Evolutionary conservation across 1,139 yeast species (phyloP).

Genomic region (Tardiomyces digboiensis): DNA sequence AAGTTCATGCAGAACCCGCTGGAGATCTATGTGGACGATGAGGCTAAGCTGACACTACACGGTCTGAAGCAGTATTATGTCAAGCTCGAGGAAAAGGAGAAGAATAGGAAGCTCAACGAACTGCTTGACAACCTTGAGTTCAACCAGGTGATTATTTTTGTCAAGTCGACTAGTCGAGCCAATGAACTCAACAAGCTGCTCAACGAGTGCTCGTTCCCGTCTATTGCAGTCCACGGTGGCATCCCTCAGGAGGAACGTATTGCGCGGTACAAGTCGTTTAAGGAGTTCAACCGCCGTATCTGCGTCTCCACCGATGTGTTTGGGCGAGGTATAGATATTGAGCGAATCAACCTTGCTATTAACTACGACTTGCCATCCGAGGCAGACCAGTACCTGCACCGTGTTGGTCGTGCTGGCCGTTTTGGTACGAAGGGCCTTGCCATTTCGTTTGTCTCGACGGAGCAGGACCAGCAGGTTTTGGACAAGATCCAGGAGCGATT

Average conservation of each 20-base stretch:
- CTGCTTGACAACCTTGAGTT: conserved; percentile 91
- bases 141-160: conserved; percentile 97
- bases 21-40: conserved; percentile 97
- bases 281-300: conserved; percentile 97
- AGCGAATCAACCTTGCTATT: conserved; percentile 96
- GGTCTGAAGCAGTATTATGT: conserved; percentile 96
- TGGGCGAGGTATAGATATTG: conserved; percentile 99
- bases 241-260: conserved; percentile 98
- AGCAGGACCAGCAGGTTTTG: conserved; percentile 84
- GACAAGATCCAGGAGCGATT: conserved; percentile 94
- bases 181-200: conserved; percentile 83
- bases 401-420: conserved; percentile 99
- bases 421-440: conserved; percentile 99
- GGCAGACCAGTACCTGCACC: conserved; percentile 97
- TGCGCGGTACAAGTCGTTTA: conserved; percentile 90
- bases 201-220: conserved; percentile 93
- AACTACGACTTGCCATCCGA: conserved; percentile 79
- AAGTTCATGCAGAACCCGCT: conserved; percentile 97
- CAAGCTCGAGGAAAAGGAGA: conserved; percentile 83
- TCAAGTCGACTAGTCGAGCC: conserved; percentile 87
- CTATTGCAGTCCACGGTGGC: conserved; percentile 94
- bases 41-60: conserved; percentile 93
- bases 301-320: conserved; percentile 98
- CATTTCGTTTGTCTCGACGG: conserved; percentile 76
- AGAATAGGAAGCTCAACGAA: conserved; percentile 89